Percentiles rank a stretch among this genome's conserved stretches.
Conservation (phyloP, 108 stramenopile genomes). For the Nitzschia sp. region DNA sequence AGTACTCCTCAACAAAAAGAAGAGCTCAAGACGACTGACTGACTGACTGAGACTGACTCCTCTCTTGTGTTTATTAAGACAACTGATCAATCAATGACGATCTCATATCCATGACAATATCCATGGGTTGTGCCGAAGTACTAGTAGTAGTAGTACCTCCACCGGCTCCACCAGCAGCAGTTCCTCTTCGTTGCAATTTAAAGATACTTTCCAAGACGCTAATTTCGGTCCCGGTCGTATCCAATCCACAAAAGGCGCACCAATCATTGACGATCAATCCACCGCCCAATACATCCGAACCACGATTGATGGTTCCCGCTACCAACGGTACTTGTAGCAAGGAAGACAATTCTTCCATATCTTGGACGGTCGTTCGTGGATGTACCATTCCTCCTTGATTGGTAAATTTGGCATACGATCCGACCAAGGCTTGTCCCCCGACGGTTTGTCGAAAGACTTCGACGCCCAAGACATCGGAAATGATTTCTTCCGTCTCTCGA, state of each 20-base stretch:
- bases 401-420: slow-evolving; percentile 96
- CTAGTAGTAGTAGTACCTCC: too few relatives aligned
- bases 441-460: slow-evolving; percentile 99
- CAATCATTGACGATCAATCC: slow-evolving; percentile 99
- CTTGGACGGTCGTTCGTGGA: slow-evolving; percentile 97
- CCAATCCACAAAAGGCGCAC: slow-evolving; percentile 96
- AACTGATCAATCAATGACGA: slow-evolving; percentile 90
- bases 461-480: slow-evolving; percentile 98
- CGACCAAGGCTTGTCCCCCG: slow-evolving; percentile 99
- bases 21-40: too few relatives aligned
- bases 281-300: slow-evolving; percentile 97
- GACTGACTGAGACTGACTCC: too few relatives aligned
- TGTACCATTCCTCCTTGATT: slow-evolving; percentile 99
- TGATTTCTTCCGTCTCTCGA: slow-evolving; percentile 99
- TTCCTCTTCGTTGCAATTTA: slow-evolving; percentile 58
- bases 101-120: slow-evolving; percentile 89
- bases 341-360: slow-evolving; percentile 98
- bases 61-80: slow-evolving; percentile 73
- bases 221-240: slow-evolving; percentile 99
- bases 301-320: slow-evolving; percentile 99
- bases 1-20: too few relatives aligned
- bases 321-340: slow-evolving; percentile 98
- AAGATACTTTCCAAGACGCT: slow-evolving; percentile 94
- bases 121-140: slow-evolving; percentile 50
- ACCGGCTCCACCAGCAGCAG: background rate